Base-by-base conservation (phyloP, 768 basidiomycete species). In the Botryobasidium botryosum region DNA sequence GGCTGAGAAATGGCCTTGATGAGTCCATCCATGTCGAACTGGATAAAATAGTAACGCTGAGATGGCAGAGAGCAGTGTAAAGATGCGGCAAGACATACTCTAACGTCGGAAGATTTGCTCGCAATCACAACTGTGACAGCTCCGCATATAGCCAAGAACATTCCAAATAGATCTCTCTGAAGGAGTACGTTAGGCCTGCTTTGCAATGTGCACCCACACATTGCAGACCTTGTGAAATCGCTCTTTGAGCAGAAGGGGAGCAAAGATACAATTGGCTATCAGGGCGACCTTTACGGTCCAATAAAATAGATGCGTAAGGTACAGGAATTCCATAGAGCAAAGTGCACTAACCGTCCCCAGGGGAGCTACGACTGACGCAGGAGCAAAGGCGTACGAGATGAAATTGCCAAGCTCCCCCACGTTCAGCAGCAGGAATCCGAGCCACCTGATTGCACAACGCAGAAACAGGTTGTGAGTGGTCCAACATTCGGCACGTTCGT, bases 251-350 rank as follows among this genome's bases (percentile, higher is more conserved):
- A 96, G 71, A 2, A 87, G 53, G 13, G 92, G 92, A 1, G 91
- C 87, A 51, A 96, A 88, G 32, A 90, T 68, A 56, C 90, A 96
- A 59, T 97, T 97, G 12, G 92, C 86, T 48, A 92, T 77, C n/a
- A 96, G 67, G 2, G 88, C 87, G 59, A 87, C 82, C 77, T 87
- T 44, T 13, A 40, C 15, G 15, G 32, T n/a, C 13, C 6, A 48
- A 10, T 37, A 15, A n/a, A 3, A 24, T 35, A 4, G 45, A 46
- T 2, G 27, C 20, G 13, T 7, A 18, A 28, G 23, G 6, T 35
- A 36, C 7, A 4, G n/a, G 5, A 31, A 23, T 28, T 48, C 7
- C 42, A 48, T 15, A 24, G 38, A 39, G 35, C 20, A 44, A 26
- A 20, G 48, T 52, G 52, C 35, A 62, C 77, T 63, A 53, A 92